Evolutionary conservation across 306 rosid species (phyloP).

Genomic region (Cucumis cinereus): DNA sequence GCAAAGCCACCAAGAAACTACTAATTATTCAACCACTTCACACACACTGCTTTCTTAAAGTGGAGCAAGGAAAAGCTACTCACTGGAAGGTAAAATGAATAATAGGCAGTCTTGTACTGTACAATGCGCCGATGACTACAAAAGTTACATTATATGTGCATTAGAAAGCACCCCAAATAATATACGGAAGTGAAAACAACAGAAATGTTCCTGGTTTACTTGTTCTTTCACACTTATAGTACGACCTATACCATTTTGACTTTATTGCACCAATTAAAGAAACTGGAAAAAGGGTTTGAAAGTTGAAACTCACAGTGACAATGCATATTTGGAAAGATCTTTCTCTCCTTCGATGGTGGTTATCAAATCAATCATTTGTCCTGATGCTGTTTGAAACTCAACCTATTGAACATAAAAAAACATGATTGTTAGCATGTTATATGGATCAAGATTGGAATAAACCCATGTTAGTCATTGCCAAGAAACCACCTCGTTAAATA

Average conservation of each 20-base stretch:
- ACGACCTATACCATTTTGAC: not conserved
- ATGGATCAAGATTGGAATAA: not conserved
- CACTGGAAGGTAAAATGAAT: constrained; percentile 93
- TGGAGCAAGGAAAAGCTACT: constrained; percentile 13
- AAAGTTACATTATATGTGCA: not conserved
- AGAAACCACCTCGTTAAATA: constrained; percentile 65
- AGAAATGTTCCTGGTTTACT: not conserved
- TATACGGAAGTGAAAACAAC: not conserved
- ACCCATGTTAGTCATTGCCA: not conserved
- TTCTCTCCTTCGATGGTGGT: constrained; percentile 91
- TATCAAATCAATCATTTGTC: constrained; percentile 95
- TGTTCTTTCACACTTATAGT: not conserved
- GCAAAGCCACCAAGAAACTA: not conserved
- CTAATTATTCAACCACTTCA: not conserved
- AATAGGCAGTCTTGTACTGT: constrained; percentile 87
- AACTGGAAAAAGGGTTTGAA: not conserved
- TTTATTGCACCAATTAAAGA: not conserved
- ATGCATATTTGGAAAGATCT: constrained; percentile 73
- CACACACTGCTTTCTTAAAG: not conserved
- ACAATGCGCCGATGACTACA: constrained; percentile 92
- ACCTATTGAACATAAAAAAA: constrained; percentile 33
- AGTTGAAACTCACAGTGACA: constrained; percentile 53
- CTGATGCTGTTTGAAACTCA: constrained; percentile 91
- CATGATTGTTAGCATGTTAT: not conserved
- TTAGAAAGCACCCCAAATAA: not conserved